Percentiles rank a stretch among this genome's conserved stretches.
Evolutionary conservation across 1,284 basidiomycete genomes (phyloP).

Genomic region (Cutaneotrichosporon cyanovorans): DNA sequence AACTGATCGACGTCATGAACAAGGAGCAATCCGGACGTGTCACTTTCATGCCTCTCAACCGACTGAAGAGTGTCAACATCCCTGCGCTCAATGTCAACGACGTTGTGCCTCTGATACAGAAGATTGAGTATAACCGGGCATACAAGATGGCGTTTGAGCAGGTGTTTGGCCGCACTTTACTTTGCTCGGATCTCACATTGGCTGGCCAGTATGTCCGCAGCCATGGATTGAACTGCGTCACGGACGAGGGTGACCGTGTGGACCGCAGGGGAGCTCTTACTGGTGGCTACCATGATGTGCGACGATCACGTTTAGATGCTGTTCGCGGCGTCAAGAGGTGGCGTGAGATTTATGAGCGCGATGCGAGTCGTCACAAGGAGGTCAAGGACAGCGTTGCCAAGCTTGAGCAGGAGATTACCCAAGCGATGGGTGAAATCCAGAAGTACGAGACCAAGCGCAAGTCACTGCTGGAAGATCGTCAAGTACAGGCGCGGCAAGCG

Average conservation of each 20-base stretch:
- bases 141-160: slow-evolving; percentile 76
- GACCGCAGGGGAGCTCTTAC: slow-evolving; percentile 93
- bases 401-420: slow-evolving; percentile 83
- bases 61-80: slow-evolving; percentile 68
- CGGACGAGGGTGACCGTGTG: slow-evolving; percentile 93
- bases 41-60: slow-evolving; percentile 97
- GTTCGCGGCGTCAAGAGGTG: slow-evolving; percentile 72
- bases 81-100: slow-evolving; percentile 71
- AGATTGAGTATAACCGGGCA: slow-evolving; percentile 66
- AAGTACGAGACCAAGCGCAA: slow-evolving; percentile 62
- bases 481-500: slow-evolving; percentile 60
- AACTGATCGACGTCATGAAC: slow-evolving; percentile 84
- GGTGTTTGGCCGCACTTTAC: slow-evolving; percentile 96
- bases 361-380: slow-evolving; percentile 60
- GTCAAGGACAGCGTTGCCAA: slow-evolving; percentile 62
- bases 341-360: slow-evolving; percentile 63
- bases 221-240: slow-evolving; percentile 93
- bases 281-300: slow-evolving; percentile 90
- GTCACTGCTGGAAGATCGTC: slow-evolving; percentile 62
- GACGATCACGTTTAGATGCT: slow-evolving; percentile 79
- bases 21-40: slow-evolving; percentile 86
- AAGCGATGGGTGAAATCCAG: slow-evolving; percentile 65
- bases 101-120: slow-evolving; percentile 77
- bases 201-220: slow-evolving; percentile 91
- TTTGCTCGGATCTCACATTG: slow-evolving; percentile 84